Evolutionary conservation across 2,329 filamentous ascomycete genomes (phyloP), one percentile per base, ranked within the genome.

Genomic region (Cercospora zeae-maydis): DNA sequence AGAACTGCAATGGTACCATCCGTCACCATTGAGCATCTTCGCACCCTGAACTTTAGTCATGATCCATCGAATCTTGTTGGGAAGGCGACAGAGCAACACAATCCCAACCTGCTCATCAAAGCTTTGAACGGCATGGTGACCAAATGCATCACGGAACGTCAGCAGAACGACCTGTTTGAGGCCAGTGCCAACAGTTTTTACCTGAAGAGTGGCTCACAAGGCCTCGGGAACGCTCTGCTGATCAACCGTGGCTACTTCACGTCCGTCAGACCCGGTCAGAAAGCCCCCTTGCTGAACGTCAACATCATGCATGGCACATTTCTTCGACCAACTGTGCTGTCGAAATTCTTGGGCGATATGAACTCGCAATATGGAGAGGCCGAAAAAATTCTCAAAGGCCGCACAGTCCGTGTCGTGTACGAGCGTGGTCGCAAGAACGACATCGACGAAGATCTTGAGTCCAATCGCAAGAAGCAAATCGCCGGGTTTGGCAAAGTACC

Each of bases 241-340:
- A 56, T 47, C 37, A 31, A 61, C 34, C 58, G 58, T n/a, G 59
- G 59, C 33, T 61, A 61, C 59, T 61, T 56, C 37, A 61, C 33
- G 4, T 61, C 59, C 7, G 36, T 61, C 7, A 52, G 59, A 8
- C 59, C 59, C 0, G 59, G 59, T 8, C n/a, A 42, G 14, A 3
- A 49, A 0, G n/a, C 7, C 6, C n/a, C 55, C 1, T 21, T 61
- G 1, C 39, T 55, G 9, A 61, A 61, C n/a, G 36, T 61, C 31
- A 49, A 52, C 5, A 39, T 49, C 27, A 61, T 56, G 49, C 5
- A 33, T 37, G 39, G 59, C 36, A 56, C 59, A 10, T 61, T 61
- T 19, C 21, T 45, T 8, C 10, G 13, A 36, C 51, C 59, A 36
- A 9, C 6, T n/a, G 5, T 45, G 52, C 51, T 61, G 3, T 47